These are phyloP conservation scores for Termitomyces sp. DNA, from an alignment of 768 basidiomycete species.

Conservation along the genomic window DNA sequence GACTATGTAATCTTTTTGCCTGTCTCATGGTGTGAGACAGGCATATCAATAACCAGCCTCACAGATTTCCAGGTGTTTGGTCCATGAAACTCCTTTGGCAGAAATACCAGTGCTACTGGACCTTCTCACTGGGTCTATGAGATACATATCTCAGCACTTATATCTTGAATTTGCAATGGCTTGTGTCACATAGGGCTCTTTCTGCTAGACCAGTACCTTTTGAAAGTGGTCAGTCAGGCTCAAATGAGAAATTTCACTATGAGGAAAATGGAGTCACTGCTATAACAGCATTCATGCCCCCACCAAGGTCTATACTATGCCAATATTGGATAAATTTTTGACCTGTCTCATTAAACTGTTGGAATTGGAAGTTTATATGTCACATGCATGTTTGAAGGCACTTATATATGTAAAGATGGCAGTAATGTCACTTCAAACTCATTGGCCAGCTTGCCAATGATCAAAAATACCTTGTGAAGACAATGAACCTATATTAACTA, in stretches of 20 bases:
- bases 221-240: too few species aligned
- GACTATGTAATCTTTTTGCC: too few species aligned
- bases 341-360: neutral
- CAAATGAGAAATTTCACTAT: neutral
- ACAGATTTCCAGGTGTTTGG: neutral
- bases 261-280: neutral
- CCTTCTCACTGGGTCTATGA: neutral
- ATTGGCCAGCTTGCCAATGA: neutral
- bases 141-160: neutral
- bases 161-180: too few species aligned
- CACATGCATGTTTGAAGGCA: too few species aligned
- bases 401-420: too few species aligned
- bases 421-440: too few species aligned
- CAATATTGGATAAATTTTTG: neutral
- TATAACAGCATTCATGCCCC: neutral
- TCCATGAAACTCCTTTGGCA: neutral
- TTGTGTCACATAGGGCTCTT: neutral
- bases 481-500: neutral
- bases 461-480: too few species aligned
- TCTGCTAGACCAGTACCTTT: neutral
- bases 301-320: neutral
- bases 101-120: neutral
- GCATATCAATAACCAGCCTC: neutral
- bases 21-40: too few species aligned
- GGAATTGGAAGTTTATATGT: too few species aligned